Conservation (phyloP, 208 protist genomes). For the Herpetomonas tarakana region DNA sequence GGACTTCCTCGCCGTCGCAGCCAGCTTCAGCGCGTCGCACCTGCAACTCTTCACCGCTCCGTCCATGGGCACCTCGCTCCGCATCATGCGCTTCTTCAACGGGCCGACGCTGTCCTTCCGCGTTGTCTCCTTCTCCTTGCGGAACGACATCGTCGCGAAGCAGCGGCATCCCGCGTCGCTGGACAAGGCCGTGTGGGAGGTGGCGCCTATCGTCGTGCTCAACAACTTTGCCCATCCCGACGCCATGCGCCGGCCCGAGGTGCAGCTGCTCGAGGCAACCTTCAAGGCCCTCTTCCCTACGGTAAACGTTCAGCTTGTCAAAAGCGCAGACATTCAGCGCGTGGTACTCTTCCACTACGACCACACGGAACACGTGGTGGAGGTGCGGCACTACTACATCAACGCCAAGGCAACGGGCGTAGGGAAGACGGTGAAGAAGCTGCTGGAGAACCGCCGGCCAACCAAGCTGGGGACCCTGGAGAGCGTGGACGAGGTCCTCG, state of each 20-base stretch:
- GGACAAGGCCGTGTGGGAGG: slow-evolving; percentile 62
- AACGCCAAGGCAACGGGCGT: slow-evolving; percentile 76
- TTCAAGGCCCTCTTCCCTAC: slow-evolving; percentile 84
- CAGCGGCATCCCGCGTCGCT: slow-evolving; percentile 68
- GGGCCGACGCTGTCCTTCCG: slow-evolving; percentile 89
- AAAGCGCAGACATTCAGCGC: slow-evolving; percentile 81
- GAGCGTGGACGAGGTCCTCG: slow-evolving; percentile 76
- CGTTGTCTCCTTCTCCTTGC: slow-evolving; percentile 84
- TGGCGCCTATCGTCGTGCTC: slow-evolving; percentile 88
- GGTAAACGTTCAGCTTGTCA: slow-evolving; percentile 76
- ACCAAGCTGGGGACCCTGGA: slow-evolving; percentile 79
- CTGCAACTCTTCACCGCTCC: slow-evolving; percentile 87
- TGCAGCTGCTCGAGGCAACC: slow-evolving; percentile 79
- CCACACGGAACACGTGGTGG: slow-evolving; percentile 76
- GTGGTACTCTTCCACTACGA: slow-evolving; percentile 90
- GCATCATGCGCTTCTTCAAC: slow-evolving; percentile 90
- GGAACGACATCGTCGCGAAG: slow-evolving; percentile 71
- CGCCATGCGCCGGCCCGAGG: slow-evolving; percentile 50
- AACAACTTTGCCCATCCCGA: slow-evolving; percentile 90
- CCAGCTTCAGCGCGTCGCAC: slow-evolving; percentile 79
- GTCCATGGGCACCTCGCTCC: slow-evolving; percentile 78
- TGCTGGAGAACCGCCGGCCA: slow-evolving; percentile 76
- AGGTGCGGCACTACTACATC: slow-evolving; percentile 90
- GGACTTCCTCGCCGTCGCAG: slow-evolving; percentile 80
- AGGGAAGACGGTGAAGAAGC: slow-evolving; percentile 84